A percentile compares a stretch with the other conserved stretches of the same genome.
phyloP scores from a whole-genome alignment of 257 asterid genomes.

The Euphrasia confusa region DNA sequence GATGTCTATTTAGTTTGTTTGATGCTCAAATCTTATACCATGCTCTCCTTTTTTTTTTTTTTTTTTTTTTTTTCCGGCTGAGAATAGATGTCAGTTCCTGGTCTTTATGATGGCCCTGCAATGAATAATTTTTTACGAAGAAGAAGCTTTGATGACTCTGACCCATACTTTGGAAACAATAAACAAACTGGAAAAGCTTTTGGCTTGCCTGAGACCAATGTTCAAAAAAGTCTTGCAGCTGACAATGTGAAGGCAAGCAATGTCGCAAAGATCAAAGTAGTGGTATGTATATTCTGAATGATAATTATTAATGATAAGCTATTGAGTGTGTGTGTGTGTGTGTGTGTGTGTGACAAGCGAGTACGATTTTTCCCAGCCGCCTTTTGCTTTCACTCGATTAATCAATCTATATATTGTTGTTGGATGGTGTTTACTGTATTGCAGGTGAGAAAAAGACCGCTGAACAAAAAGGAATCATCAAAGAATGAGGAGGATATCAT shows the following conservation, averaged over 20 bases:
- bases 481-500: conserved; percentile 93
- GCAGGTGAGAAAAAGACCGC: conserved; percentile 93
- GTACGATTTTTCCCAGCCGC: conserved; percentile 1
- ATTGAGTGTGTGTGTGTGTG: not conserved
- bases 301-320: not conserved
- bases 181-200: conserved; percentile 60
- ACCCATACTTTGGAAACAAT: conserved; percentile 56
- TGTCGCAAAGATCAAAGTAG: conserved; percentile 97
- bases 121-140: conserved; percentile 56
- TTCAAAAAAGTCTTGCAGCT: conserved; percentile 54
- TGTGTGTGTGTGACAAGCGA: conserved; percentile 11
- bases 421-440: conserved; percentile 18
- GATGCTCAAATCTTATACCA: conserved; percentile 8
- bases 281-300: conserved; percentile 40
- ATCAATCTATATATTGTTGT: not conserved
- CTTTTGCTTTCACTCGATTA: conserved; percentile 9
- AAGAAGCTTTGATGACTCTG: conserved; percentile 75
- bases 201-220: conserved; percentile 61
- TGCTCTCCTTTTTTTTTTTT: conserved; percentile 6
- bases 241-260: conserved; percentile 85
- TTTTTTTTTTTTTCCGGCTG: conserved; percentile 18
- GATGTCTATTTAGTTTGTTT: conserved; percentile 9
- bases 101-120: conserved; percentile 56
- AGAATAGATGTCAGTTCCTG: conserved; percentile 59
- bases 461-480: conserved; percentile 73